These are phyloP conservation scores for Boletus subcaerulescens DNA, from an alignment of 768 basidiomycete genomes.

Conservation along the genomic window DNA sequence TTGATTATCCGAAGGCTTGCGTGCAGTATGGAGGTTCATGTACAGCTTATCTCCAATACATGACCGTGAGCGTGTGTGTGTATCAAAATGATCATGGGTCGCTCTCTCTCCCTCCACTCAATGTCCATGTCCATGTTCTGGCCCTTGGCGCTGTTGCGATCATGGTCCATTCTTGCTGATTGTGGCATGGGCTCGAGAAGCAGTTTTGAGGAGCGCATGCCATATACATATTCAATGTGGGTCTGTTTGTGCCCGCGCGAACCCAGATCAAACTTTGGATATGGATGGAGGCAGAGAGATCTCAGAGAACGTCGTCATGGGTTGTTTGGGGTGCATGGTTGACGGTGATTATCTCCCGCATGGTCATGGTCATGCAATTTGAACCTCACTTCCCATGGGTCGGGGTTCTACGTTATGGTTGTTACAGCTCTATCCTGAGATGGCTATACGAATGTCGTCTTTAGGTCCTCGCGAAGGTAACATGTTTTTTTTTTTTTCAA, in stretches of 20 bases:
- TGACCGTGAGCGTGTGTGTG: slow-evolving; percentile 11
- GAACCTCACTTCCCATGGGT: background rate
- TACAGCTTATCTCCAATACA: background rate
- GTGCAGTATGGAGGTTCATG: slow-evolving; percentile 4
- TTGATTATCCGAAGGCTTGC: slow-evolving; percentile 13
- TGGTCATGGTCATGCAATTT: slow-evolving; percentile 4
- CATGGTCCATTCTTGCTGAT: background rate
- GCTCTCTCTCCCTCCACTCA: background rate
- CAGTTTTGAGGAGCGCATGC: background rate
- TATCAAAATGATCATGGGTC: background rate
- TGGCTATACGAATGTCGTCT: slow-evolving; percentile 2
- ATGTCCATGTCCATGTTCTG: background rate
- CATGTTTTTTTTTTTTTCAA: background rate
- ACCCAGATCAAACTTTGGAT: slow-evolving; percentile 4
- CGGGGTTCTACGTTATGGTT: slow-evolving; percentile 11
- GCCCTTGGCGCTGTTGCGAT: background rate
- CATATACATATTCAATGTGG: background rate
- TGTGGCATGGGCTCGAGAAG: slow-evolving; percentile 2
- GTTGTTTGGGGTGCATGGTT: slow-evolving; percentile 4
- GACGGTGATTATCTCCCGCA: slow-evolving; percentile 27
- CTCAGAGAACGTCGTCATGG: background rate
- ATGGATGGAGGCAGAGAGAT: slow-evolving; percentile 2
- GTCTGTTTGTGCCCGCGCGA: slow-evolving; percentile 1
- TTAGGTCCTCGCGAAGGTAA: slow-evolving; percentile 4
- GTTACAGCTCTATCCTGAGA: slow-evolving; percentile 1